Percentiles rank a stretch among this genome's conserved stretches.
Evolutionary conservation across 257 asterid species (phyloP).

Genomic region (Lycium ferocissimum): DNA sequence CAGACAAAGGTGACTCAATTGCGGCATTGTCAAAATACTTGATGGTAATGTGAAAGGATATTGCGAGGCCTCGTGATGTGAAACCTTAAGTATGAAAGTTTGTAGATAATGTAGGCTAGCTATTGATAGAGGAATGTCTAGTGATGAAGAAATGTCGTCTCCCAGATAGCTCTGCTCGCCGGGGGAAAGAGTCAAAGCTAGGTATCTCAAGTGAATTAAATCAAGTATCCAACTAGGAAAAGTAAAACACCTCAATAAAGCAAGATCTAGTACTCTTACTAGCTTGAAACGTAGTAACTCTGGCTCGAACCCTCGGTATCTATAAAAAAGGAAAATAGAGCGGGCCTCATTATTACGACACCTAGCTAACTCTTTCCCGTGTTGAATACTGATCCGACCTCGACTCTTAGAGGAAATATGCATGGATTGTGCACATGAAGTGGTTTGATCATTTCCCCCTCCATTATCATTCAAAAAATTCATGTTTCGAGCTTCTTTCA

Average conservation of each 20-base stretch:
- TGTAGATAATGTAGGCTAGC: constrained; percentile 4
- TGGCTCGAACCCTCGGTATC: neutral
- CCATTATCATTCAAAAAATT: neutral
- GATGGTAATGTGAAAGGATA: neutral
- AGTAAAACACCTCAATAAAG: neutral
- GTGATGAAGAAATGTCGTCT: neutral
- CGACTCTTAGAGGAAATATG: neutral
- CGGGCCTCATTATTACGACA: neutral
- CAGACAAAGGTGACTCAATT: neutral
- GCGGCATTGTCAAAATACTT: neutral
- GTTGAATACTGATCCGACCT: neutral
- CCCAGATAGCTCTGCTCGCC: neutral
- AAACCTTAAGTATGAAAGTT: neutral
- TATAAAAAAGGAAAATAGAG: neutral
- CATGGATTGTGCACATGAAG: neutral
- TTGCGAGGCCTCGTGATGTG: neutral
- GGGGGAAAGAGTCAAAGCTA: neutral
- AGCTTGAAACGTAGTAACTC: neutral
- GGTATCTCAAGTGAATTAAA: neutral
- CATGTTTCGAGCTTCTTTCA: constrained; percentile 26
- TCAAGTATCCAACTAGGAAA: neutral
- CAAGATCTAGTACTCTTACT: neutral
- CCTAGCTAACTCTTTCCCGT: neutral
- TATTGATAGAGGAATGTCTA: neutral
- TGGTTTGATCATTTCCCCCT: neutral